These are phyloP conservation scores for Salmacisia buchloeana DNA, from an alignment of 1,284 basidiomycete genomes.

Conservation along the genomic window DNA sequence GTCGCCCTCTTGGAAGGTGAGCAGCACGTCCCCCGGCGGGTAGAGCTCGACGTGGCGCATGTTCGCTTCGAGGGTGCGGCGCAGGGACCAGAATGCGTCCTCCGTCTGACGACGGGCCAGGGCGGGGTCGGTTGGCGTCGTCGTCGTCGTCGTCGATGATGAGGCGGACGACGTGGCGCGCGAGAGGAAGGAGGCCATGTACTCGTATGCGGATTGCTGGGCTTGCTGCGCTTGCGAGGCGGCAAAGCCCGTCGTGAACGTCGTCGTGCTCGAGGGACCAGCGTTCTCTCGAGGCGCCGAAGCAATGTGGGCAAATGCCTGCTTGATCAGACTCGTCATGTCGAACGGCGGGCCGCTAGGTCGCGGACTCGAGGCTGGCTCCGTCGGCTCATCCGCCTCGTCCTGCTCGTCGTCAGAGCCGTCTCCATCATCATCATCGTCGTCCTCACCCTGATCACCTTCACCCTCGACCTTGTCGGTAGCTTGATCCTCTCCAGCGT, in stretches of 20 bases:
- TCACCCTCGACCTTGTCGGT: background rate
- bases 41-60: conserved; percentile 71
- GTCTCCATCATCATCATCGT: conserved; percentile 5
- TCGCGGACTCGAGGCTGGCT: background rate
- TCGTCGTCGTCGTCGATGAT: background rate
- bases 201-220: conserved; percentile 1
- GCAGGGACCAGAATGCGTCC: conserved; percentile 58
- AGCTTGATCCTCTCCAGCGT: background rate
- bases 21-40: conserved; percentile 71
- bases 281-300: background rate
- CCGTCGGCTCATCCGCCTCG: background rate
- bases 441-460: background rate
- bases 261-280: background rate
- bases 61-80: conserved; percentile 76
- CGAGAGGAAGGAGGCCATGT: background rate
- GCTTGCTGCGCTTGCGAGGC: background rate
- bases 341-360: background rate
- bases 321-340: conserved; percentile 7
- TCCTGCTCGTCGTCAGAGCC: background rate
- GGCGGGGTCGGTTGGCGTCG: too few relatives aligned
- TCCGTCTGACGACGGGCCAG: conserved; percentile 13
- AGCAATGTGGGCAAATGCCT: background rate
- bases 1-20: conserved; percentile 68
- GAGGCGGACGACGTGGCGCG: background rate
- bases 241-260: too few relatives aligned